A percentile compares a stretch with the other conserved stretches of the same genome.
Evolutionary conservation across 306 rosid genomes (phyloP).

Genomic region (Lithocarpus polystachyus): DNA sequence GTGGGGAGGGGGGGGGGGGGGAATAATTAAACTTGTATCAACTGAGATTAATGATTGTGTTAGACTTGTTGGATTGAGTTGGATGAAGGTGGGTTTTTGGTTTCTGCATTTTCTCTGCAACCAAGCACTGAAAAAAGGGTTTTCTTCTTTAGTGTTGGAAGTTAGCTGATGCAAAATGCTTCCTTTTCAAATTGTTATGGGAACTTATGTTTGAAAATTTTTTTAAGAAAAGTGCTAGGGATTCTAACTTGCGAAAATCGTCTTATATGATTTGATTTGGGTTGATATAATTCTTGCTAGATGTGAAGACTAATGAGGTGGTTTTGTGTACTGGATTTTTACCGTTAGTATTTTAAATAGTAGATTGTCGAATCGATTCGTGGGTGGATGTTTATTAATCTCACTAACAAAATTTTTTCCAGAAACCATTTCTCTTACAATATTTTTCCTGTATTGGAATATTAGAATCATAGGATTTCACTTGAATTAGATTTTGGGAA

Average conservation of each 20-base stretch:
- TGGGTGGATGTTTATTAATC: background rate
- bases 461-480: background rate
- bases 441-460: background rate
- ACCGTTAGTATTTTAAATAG: background rate
- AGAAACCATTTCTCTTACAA: background rate
- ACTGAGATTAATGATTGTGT: background rate
- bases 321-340: background rate
- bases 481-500: background rate
- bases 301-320: background rate
- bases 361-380: background rate
- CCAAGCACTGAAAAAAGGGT: too few species aligned
- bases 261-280: too few species aligned
- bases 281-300: background rate
- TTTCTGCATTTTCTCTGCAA: too few species aligned
- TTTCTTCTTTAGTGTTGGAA: too few species aligned
- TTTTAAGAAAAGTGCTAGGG: too few species aligned
- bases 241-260: too few species aligned
- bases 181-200: background rate
- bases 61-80: background rate
- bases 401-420: background rate
- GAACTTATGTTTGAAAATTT: too few species aligned
- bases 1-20: background rate
- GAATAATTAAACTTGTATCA: background rate
- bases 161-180: background rate
- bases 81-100: too few species aligned